Base-by-base conservation (phyloP, 1,284 basidiomycete genomes). In the Thelephora terrestris region DNA sequence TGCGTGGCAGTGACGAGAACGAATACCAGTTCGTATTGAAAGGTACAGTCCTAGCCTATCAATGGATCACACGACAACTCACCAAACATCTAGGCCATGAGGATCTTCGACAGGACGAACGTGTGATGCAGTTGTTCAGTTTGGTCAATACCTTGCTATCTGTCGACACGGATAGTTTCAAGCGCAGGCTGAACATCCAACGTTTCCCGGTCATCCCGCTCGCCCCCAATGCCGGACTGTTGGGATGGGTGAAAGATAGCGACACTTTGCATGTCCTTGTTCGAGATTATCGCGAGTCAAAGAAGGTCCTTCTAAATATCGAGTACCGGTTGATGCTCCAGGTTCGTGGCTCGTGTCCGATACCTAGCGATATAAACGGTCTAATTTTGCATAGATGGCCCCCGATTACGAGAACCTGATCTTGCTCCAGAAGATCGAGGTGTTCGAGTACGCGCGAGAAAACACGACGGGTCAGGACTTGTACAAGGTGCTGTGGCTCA, bases 211-310 rank as follows among this genome's bases (percentile, higher is more conserved):
- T 98, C 52, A 98, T 91, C 53, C 96, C 96, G 1, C 72, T 99
- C 32, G 95, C 95, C 20, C 95, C 96, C 1, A 96, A 97, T 58
- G 95, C 91, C 4, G 96, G 96, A 63, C 74, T 99, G 43, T 64
- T 96, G 47, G 95, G 94, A 29, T 98, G 93, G 92, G 91, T 99
- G 3, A 85, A 90, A 60, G 92, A 97, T 60, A 95, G 88, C 52
- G 96, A 99, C 62, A 99, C 96, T 1, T 73, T 99, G n/a, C 96
- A 99, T 61, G 91, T 98, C 32, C 79, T 99, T 32, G 94, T 99
- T 65, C 87, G 93, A 61, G 93, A 94, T 60, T 95, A 96, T 62
- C 81, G 91, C 47, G 93, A 98, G 57, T 89, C 88, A 14, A 78
- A 91, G 52, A 99, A 99, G 71, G 95, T 99, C 38, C 70, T 99